Conservation (phyloP, 2,329 filamentous ascomycete species). For the Annulohypoxylon truncatum region DNA sequence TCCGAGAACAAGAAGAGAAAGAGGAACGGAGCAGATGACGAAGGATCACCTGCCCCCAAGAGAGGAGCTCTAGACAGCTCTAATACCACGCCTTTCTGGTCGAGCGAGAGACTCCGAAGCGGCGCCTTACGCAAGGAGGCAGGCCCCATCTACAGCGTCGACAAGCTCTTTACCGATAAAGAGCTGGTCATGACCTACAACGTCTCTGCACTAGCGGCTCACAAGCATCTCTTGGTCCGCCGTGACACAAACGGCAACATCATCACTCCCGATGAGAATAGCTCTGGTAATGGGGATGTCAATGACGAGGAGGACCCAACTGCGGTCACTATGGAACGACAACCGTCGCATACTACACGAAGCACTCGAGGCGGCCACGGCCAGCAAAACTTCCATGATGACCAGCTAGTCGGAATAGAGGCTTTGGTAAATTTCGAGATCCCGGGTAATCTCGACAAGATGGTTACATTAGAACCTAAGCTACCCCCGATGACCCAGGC, state of each 20-base stretch:
- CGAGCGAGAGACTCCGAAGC: slow-evolving; percentile 67
- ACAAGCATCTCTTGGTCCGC: slow-evolving; percentile 70
- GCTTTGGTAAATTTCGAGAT: slow-evolving; percentile 69
- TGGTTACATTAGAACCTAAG: slow-evolving; percentile 67
- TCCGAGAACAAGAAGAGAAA: slow-evolving; percentile 72
- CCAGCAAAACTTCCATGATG: slow-evolving; percentile 66
- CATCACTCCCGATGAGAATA: slow-evolving; percentile 64
- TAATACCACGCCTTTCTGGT: slow-evolving; percentile 71
- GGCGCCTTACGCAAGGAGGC: slow-evolving; percentile 62
- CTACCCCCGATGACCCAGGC: slow-evolving; percentile 68
- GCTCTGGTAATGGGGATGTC: slow-evolving; percentile 63
- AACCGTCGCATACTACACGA: slow-evolving; percentile 72
- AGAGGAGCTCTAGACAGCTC: slow-evolving; percentile 67
- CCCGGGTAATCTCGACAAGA: slow-evolving; percentile 67
- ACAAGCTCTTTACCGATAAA: slow-evolving; percentile 78
- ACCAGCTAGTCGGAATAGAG: slow-evolving; percentile 69
- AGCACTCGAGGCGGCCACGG: slow-evolving; percentile 67
- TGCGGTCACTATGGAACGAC: slow-evolving; percentile 71
- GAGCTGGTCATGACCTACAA: slow-evolving; percentile 75
- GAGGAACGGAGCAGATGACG: slow-evolving; percentile 68
- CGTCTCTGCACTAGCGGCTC: slow-evolving; percentile 69
- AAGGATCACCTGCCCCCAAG: slow-evolving; percentile 70
- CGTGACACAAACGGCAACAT: slow-evolving; percentile 63
- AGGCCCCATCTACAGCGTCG: slow-evolving; percentile 72
- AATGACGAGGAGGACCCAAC: slow-evolving; percentile 62